Conservation (phyloP, 2,329 filamentous ascomycete genomes). For the Raffaelea arxii region DNA sequence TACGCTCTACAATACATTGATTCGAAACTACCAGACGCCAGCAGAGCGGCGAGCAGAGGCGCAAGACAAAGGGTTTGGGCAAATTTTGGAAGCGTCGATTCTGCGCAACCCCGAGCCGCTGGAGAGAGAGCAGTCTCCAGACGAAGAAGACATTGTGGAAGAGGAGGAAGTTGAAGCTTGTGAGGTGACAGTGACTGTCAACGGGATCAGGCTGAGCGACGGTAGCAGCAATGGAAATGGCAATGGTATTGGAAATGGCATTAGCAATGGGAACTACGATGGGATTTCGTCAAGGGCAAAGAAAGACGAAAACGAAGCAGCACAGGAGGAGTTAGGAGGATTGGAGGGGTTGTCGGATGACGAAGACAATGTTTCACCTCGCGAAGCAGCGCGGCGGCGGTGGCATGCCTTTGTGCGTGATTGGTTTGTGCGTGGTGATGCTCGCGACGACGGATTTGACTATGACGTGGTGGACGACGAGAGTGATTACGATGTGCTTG, state of each 20-base stretch:
- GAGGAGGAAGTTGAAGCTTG: slow-evolving; percentile 10
- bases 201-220: no score
- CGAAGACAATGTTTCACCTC: slow-evolving; percentile 24
- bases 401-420: slow-evolving; percentile 66
- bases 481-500: slow-evolving; percentile 58
- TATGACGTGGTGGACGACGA: slow-evolving; percentile 62
- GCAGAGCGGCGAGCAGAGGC: slow-evolving; percentile 66
- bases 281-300: neutral
- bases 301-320: neutral
- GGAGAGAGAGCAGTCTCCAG: no score
- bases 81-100: slow-evolving; percentile 68
- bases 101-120: slow-evolving; percentile 25
- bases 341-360: slow-evolving; percentile 19
- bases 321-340: neutral
- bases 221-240: no score
- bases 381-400: slow-evolving; percentile 55
- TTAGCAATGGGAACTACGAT: neutral
- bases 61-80: slow-evolving; percentile 65
- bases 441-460: slow-evolving; percentile 63
- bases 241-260: neutral
- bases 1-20: slow-evolving; percentile 69
- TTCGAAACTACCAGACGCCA: slow-evolving; percentile 66
- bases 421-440: slow-evolving; percentile 61
- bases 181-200: no score
- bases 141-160: slow-evolving; percentile 2